Evolutionary conservation across 129 eudicot species (phyloP).

Genomic region (Centrapalus pauciflorus): DNA sequence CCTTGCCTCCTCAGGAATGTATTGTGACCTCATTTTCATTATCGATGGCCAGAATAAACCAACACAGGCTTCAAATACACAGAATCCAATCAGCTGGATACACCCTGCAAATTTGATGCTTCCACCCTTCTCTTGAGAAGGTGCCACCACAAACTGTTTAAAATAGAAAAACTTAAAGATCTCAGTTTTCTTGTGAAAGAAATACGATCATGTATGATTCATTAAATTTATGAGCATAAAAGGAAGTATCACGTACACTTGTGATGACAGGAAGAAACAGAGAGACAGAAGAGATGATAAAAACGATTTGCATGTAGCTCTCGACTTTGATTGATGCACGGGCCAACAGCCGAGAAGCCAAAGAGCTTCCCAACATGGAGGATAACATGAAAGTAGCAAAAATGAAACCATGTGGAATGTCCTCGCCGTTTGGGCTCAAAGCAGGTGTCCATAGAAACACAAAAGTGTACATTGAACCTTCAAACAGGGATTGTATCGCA

Average conservation of each 20-base stretch:
- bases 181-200: too few relatives aligned
- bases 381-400: conserved; percentile 66
- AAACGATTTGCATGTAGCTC: conserved; percentile 70
- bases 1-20: conserved; percentile 65
- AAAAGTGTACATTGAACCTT: conserved; percentile 76
- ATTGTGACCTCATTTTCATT: conserved; percentile 78
- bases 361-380: conserved; percentile 68
- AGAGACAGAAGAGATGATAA: conserved; percentile 51
- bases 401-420: conserved; percentile 66
- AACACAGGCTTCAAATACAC: conserved; percentile 73
- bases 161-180: not conserved
- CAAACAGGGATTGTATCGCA: conserved; percentile 63
- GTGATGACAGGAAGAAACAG: conserved; percentile 61
- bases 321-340: conserved; percentile 48
- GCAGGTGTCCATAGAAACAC: conserved; percentile 76
- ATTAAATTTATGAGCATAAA: not conserved
- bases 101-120: conserved; percentile 63
- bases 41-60: conserved; percentile 79
- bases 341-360: conserved; percentile 59
- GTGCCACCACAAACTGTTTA: conserved; percentile 50
- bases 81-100: conserved; percentile 66
- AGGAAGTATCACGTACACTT: conserved; percentile 34
- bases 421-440: conserved; percentile 71
- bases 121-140: conserved; percentile 56
- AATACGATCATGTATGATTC: not conserved